Evolutionary conservation across 1,284 basidiomycete species (phyloP).

Genomic region (Naganishia sp.): DNA sequence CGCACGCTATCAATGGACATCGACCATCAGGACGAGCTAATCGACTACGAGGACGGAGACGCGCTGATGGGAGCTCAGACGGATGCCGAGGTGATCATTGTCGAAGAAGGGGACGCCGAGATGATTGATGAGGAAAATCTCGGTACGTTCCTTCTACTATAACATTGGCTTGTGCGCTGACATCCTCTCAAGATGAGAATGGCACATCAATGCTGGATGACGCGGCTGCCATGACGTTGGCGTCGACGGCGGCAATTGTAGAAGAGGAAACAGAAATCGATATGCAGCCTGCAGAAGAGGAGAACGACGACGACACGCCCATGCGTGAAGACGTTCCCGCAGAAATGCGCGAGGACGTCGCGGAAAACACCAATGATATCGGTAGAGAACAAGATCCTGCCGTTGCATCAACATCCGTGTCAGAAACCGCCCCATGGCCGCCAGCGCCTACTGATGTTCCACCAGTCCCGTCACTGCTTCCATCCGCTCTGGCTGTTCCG

Average conservation of each 20-base stretch:
- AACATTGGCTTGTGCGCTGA: not conserved
- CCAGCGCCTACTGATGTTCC: constrained; percentile 31
- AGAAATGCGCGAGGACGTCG: not conserved
- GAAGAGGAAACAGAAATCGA: constrained; percentile 16
- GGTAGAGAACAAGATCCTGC: no score
- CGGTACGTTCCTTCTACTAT: not conserved
- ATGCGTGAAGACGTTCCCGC: constrained; percentile 15
- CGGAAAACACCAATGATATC: not conserved
- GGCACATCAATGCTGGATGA: constrained; percentile 24
- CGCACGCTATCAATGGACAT: constrained; percentile 13
- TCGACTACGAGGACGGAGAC: constrained; percentile 20
- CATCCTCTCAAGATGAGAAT: not conserved
- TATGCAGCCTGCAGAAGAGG: constrained; percentile 24
- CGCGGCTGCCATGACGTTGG: not conserved
- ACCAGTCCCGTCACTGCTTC: constrained; percentile 27
- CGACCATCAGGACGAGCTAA: constrained; percentile 12
- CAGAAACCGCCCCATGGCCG: constrained; percentile 20
- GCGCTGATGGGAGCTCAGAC: constrained; percentile 6
- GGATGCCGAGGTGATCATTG: constrained; percentile 4
- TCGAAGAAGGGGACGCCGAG: constrained; percentile 15
- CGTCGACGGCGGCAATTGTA: not conserved
- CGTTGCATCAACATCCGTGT: not conserved
- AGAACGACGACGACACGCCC: constrained; percentile 16
- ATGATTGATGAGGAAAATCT: constrained; percentile 16
- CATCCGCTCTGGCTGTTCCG: constrained; percentile 23